phyloP scores from a whole-genome alignment of 495 filamentous ascomycete genomes.

The Podospora comata region DNA sequence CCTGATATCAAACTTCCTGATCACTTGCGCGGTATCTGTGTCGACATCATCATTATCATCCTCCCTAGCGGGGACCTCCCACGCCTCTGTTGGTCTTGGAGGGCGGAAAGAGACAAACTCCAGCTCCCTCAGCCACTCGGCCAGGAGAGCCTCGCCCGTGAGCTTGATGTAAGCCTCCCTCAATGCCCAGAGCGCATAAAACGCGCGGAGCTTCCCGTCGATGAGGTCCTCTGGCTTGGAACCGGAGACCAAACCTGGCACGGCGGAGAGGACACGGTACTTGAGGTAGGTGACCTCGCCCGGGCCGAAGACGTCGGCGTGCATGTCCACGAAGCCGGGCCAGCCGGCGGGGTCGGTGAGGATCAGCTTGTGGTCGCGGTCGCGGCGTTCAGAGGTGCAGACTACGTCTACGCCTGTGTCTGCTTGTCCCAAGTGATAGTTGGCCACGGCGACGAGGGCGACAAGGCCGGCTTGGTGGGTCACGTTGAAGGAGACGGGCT shows the following conservation, averaged over 20 bases:
- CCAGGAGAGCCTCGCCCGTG: constrained; percentile 82
- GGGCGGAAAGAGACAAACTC: constrained; percentile 40
- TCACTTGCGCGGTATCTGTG: constrained; percentile 24
- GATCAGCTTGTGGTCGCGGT: constrained; percentile 49
- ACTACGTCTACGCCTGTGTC: constrained; percentile 69
- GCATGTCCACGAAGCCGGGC: constrained; percentile 68
- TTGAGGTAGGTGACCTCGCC: constrained; percentile 41
- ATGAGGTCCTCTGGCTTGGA: constrained; percentile 23
- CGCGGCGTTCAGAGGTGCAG: constrained; percentile 66
- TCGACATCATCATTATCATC: constrained; percentile 21
- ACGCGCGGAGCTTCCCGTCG: constrained; percentile 58
- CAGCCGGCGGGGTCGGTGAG: constrained; percentile 54
- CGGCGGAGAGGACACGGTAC: constrained; percentile 26
- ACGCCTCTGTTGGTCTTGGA: constrained; percentile 28
- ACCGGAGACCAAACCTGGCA: constrained; percentile 23
- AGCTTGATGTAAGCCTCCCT: constrained; percentile 94
- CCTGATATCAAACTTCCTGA: constrained; percentile 37
- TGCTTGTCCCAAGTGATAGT: constrained; percentile 5
- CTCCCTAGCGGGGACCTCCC: constrained; percentile 22
- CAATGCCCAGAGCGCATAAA: constrained; percentile 86
- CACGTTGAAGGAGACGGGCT: constrained; percentile 76
- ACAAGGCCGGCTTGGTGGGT: constrained; percentile 83
- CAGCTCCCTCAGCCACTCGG: constrained; percentile 66
- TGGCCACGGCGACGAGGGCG: constrained; percentile 43
- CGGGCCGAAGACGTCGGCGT: constrained; percentile 68